Evolutionary conservation across 768 basidiomycete species (phyloP), one percentile per base, ranked within the genome.

Genomic region (Lentinula guzmanii): DNA sequence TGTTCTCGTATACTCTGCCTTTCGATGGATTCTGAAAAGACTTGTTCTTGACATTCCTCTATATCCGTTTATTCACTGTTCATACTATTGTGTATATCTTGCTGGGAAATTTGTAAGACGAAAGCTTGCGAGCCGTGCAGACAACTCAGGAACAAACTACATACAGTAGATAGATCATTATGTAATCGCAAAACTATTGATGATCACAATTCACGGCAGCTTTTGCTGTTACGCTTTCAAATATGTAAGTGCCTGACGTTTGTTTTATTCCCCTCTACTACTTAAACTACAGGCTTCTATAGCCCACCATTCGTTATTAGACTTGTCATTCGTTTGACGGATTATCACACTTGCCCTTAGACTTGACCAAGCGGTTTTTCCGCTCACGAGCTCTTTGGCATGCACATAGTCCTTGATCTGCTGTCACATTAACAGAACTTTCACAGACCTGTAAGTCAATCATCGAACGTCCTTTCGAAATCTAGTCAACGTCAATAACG

Each of bases 1-100:
- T 83, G 81, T 80, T 77, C 76, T 75, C 43, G 48, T 52, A 31
- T 37, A 45, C 33, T 64, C 41, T 52, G 45, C 39, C 18, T 60
- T 21, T 31, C 41, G 35, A 52, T 15, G 58, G 58, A 59, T 59
- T 59, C 34, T 46, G 56, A 58, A 21, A 21, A 45, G 56, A 58
- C 42, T n/a, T 28, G 41, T 56, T 59, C 58, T 59, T 59, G 58
- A 59, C 28, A 48, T 59, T 59, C 58, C 48, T 59, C 43, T 59
- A 59, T 51, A 46, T 39, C 46, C 31, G 45, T 35, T 59, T 34
- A 48, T 59, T 48, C 18, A 59, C 58, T 59, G 58, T 59, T 15
- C 58, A 59, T 59, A 51, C 48, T 59, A 55, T 37, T n/a, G 41
- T 56, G 55, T 56, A 56, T 43, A 56, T 10, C 34, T 37, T 54